Evolutionary conservation across 1,284 basidiomycete genomes (phyloP).

Genomic region (Malassezia slooffiae): DNA sequence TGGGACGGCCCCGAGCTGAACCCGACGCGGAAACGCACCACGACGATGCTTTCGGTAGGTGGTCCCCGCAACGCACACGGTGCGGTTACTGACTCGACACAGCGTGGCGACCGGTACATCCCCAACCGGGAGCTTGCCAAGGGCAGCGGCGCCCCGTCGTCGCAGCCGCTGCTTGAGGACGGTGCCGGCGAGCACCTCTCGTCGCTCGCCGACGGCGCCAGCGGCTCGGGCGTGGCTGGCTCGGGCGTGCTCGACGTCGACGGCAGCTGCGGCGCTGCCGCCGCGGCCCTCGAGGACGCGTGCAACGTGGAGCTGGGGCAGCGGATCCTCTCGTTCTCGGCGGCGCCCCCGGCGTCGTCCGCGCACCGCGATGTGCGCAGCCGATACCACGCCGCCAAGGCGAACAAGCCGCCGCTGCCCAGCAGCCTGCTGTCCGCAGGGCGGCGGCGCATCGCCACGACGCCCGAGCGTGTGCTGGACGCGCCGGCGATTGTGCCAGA

Average conservation of each 20-base stretch:
- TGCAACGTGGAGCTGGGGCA: slow-evolving; percentile 45
- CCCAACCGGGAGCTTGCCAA: slow-evolving; percentile 35
- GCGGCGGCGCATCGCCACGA: slow-evolving; percentile 69
- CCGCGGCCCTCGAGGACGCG: slow-evolving; percentile 32
- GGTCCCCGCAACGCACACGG: too few relatives aligned
- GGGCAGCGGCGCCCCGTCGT: slow-evolving; percentile 16
- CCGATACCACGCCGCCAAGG: slow-evolving; percentile 31
- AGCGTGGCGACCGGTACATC: slow-evolving; percentile 43
- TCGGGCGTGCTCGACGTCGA: slow-evolving; percentile 25
- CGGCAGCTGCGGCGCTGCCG: too few relatives aligned
- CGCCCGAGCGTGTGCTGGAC: slow-evolving; percentile 80
- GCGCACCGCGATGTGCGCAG: slow-evolving; percentile 43
- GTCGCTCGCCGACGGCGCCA: slow-evolving; percentile 16
- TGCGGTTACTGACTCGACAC: background rate
- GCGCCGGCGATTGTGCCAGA: slow-evolving; percentile 91
- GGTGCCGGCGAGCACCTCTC: slow-evolving; percentile 29
- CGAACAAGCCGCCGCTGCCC: slow-evolving; percentile 33
- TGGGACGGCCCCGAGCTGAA: slow-evolving; percentile 32
- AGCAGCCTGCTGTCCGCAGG: slow-evolving; percentile 34
- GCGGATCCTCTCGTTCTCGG: slow-evolving; percentile 49
- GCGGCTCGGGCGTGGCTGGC: slow-evolving; percentile 14
- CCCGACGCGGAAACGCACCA: slow-evolving; percentile 18
- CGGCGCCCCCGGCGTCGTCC: slow-evolving; percentile 47
- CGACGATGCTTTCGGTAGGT: slow-evolving; percentile 18
- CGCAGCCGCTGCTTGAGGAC: slow-evolving; percentile 20